A percentile compares a stretch with the other conserved stretches of the same genome.
Evolutionary conservation across 2,329 filamentous ascomycete genomes (phyloP).

Genomic region (Talaromyces verruculosus): DNA sequence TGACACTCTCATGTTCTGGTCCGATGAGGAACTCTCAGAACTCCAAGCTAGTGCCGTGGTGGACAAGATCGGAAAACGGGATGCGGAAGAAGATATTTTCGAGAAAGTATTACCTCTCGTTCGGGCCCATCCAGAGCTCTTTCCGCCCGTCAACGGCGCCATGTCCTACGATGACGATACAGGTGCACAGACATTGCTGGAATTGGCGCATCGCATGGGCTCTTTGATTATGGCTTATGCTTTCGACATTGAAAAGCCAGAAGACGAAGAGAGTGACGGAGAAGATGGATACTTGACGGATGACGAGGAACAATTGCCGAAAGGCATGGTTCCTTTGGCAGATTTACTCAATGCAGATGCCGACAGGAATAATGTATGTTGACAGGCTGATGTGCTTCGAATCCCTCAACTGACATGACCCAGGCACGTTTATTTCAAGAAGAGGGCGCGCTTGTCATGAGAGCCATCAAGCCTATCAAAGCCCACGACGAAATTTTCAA

Average conservation of each 20-base stretch:
- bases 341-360: constrained; percentile 89
- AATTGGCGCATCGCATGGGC: constrained; percentile 74
- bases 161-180: constrained; percentile 42
- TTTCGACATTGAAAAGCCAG: constrained; percentile 69
- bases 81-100: constrained; percentile 69
- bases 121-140: constrained; percentile 41
- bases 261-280: constrained; percentile 58
- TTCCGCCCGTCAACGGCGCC: constrained; percentile 42
- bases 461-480: constrained; percentile 65
- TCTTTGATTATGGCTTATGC: constrained; percentile 91
- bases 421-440: constrained; percentile 63
- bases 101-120: constrained; percentile 57
- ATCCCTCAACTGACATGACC: too few species aligned
- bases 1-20: constrained; percentile 91
- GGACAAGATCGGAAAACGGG: constrained; percentile 70
- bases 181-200: constrained; percentile 51
- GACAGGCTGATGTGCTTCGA: not conserved
- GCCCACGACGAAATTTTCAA: constrained; percentile 79
- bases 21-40: constrained; percentile 64
- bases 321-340: constrained; percentile 89
- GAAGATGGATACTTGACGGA: constrained; percentile 56
- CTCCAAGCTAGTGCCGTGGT: constrained; percentile 77
- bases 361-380: constrained; percentile 70
- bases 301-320: constrained; percentile 64
- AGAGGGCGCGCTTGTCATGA: constrained; percentile 64